Conservation (phyloP, 306 rosid genomes). For the Corylus americana region DNA sequence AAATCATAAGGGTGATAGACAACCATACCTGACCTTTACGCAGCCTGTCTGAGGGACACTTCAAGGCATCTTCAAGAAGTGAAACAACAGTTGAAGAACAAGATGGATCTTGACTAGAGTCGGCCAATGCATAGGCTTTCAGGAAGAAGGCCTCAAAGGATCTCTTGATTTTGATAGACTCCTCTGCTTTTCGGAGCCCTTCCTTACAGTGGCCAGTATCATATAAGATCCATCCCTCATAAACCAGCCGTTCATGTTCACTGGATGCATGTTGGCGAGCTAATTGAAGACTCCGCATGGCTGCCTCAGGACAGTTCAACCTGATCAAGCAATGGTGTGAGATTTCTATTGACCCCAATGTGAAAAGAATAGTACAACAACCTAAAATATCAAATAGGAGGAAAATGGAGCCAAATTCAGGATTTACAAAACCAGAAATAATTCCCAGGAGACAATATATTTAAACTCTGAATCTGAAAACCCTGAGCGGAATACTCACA, state of each 20-base stretch:
- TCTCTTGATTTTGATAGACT: constrained; percentile 76
- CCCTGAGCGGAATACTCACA: neutral
- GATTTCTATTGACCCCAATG: constrained; percentile 16
- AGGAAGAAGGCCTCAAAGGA: constrained; percentile 93
- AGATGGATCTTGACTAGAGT: constrained; percentile 72
- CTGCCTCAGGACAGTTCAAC: constrained; percentile 88
- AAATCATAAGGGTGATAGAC: constrained; percentile 11
- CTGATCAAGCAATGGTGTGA: constrained; percentile 45
- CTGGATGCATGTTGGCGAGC: constrained; percentile 88
- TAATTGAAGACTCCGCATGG: constrained; percentile 86
- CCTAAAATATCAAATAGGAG: constrained; percentile 17
- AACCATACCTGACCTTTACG: constrained; percentile 93
- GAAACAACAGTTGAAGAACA: constrained; percentile 77
- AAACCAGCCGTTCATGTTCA: constrained; percentile 78
- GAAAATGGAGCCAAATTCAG: constrained; percentile 14
- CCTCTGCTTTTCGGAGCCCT: constrained; percentile 89
- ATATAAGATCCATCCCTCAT: constrained; percentile 92
- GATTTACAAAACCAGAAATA: constrained; percentile 12
- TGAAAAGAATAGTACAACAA: constrained; percentile 8
- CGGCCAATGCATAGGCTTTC: constrained; percentile 92
- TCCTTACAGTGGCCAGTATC: constrained; percentile 92
- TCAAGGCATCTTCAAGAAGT: constrained; percentile 85
- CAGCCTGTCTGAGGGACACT: constrained; percentile 89
- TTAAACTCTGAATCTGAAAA: neutral
- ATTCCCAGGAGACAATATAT: constrained; percentile 4